Conservation (phyloP, 495 filamentous ascomycete species). For the Hamigera avellanea region DNA sequence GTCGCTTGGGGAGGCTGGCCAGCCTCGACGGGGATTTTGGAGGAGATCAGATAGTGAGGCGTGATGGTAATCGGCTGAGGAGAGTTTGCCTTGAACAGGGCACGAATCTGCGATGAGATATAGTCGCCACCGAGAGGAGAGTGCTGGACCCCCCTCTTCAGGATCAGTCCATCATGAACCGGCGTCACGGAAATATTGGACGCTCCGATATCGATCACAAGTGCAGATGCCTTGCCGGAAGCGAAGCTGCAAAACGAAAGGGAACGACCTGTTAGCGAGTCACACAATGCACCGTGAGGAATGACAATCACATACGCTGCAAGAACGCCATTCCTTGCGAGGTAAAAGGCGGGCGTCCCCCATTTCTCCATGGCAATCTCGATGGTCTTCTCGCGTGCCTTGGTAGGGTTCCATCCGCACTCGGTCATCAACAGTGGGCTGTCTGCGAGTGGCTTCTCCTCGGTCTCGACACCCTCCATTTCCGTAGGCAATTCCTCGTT, state of each 20-base stretch:
- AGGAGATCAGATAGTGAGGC: slow-evolving; percentile 76
- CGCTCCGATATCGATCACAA: slow-evolving; percentile 87
- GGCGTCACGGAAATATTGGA: slow-evolving; percentile 85
- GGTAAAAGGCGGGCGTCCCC: slow-evolving; percentile 87
- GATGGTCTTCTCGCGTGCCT: slow-evolving; percentile 80
- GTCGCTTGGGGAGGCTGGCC: slow-evolving; percentile 64
- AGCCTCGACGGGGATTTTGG: slow-evolving; percentile 82
- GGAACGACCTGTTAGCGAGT: slow-evolving; percentile 3
- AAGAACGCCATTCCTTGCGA: slow-evolving; percentile 58
- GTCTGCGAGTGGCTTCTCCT: slow-evolving; percentile 73
- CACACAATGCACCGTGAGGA: not conserved
- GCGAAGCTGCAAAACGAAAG: slow-evolving; percentile 50
- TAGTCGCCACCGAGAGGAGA: slow-evolving; percentile 81
- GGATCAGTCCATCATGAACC: slow-evolving; percentile 85
- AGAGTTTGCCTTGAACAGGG: slow-evolving; percentile 55
- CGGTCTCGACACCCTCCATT: slow-evolving; percentile 54
- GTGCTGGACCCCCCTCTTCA: slow-evolving; percentile 76
- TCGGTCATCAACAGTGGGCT: slow-evolving; percentile 91
- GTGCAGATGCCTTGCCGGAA: slow-evolving; percentile 78
- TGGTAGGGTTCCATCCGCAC: slow-evolving; percentile 79
- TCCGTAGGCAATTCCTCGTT: slow-evolving; percentile 49
- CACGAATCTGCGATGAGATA: slow-evolving; percentile 76
- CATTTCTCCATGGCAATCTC: slow-evolving; percentile 95
- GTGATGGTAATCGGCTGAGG: slow-evolving; percentile 71
- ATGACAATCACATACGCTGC: slow-evolving; percentile 39